These are phyloP conservation scores for Ogataea trehaloabstinens DNA, from an alignment of 805 yeast genomes.

Conservation along the genomic window DNA sequence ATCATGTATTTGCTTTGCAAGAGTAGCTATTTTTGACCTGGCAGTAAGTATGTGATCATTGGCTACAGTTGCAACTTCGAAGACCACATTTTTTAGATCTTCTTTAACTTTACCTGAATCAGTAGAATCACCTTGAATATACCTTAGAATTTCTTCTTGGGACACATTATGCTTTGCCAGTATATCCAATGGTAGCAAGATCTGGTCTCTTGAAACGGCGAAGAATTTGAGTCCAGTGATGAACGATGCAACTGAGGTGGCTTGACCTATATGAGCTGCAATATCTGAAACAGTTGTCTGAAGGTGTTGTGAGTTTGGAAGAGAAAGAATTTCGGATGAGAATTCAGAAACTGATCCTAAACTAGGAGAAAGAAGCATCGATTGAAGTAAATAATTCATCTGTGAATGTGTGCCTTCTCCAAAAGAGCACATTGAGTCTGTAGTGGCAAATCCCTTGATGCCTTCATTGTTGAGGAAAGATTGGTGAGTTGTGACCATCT, in stretches of 20 bases:
- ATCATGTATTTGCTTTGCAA: slow-evolving; percentile 36
- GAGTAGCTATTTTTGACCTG: slow-evolving; percentile 45
- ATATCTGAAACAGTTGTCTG: slow-evolving; percentile 49
- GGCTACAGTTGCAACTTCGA: slow-evolving; percentile 68
- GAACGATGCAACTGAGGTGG: slow-evolving; percentile 65
- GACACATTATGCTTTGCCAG: slow-evolving; percentile 53
- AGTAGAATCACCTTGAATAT: slow-evolving; percentile 42
- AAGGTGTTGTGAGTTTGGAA: slow-evolving; percentile 31
- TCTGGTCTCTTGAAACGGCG: slow-evolving; percentile 46
- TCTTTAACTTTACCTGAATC: slow-evolving; percentile 22
- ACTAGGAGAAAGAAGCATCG: slow-evolving; percentile 52
- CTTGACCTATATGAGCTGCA: slow-evolving; percentile 81
- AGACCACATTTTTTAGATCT: slow-evolving; percentile 56
- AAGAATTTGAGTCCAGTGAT: slow-evolving; percentile 60
- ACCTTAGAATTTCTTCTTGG: slow-evolving; percentile 60
- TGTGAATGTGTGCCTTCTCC: slow-evolving; percentile 83
- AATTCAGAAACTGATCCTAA: slow-evolving; percentile 48
- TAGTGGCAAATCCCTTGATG: slow-evolving; percentile 38
- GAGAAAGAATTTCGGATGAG: slow-evolving; percentile 45
- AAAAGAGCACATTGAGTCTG: slow-evolving; percentile 63
- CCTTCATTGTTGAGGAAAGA: slow-evolving; percentile 48
- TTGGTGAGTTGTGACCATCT: slow-evolving; percentile 57
- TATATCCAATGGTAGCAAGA: slow-evolving; percentile 62
- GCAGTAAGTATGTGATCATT: slow-evolving; percentile 80
- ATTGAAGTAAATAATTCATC: slow-evolving; percentile 64